Evolutionary conservation across 768 basidiomycete genomes (phyloP).

Genomic region (Tephrocybe rancida): DNA sequence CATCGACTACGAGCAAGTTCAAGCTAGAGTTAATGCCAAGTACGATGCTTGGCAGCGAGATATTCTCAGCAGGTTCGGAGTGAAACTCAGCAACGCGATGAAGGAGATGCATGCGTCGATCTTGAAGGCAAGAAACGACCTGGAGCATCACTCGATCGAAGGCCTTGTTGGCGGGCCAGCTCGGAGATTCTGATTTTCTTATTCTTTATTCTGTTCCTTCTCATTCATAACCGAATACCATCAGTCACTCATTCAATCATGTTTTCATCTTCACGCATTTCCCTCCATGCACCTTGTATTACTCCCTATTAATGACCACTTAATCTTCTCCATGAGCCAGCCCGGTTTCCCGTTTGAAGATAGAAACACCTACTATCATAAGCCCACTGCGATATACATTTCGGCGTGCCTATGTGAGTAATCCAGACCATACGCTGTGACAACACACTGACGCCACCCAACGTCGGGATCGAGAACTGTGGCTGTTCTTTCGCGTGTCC

Average conservation of each 20-base stretch:
- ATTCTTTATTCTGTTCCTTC: conserved; percentile 4
- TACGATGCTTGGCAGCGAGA: conserved; percentile 99
- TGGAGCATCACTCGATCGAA: conserved; percentile 96
- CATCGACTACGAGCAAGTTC: conserved; percentile 98
- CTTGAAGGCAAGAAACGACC: conserved; percentile 89
- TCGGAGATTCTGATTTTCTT: conserved; percentile 48
- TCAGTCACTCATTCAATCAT: conserved; percentile 17
- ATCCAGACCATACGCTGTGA: too few relatives aligned
- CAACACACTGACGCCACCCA: too few relatives aligned
- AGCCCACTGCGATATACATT: too few relatives aligned
- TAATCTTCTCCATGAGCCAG: too few relatives aligned
- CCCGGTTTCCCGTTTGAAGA: too few relatives aligned
- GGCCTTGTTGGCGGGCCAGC: conserved; percentile 65
- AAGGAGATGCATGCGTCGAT: conserved; percentile 97
- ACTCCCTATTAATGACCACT: conserved; percentile 11
- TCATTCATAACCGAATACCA: conserved; percentile 14
- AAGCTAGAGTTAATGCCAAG: conserved; percentile 96
- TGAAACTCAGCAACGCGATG: conserved; percentile 93
- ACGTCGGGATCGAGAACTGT: too few relatives aligned
- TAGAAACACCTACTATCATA: too few relatives aligned
- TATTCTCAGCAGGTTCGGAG: conserved; percentile 88
- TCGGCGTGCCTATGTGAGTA: too few relatives aligned
- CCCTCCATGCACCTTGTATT: conserved; percentile 16
- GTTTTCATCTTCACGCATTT: conserved; percentile 6
- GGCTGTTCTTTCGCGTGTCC: too few relatives aligned